Evolutionary conservation across 2,329 filamentous ascomycete genomes (phyloP).

Genomic region (Balansia obtecta): DNA sequence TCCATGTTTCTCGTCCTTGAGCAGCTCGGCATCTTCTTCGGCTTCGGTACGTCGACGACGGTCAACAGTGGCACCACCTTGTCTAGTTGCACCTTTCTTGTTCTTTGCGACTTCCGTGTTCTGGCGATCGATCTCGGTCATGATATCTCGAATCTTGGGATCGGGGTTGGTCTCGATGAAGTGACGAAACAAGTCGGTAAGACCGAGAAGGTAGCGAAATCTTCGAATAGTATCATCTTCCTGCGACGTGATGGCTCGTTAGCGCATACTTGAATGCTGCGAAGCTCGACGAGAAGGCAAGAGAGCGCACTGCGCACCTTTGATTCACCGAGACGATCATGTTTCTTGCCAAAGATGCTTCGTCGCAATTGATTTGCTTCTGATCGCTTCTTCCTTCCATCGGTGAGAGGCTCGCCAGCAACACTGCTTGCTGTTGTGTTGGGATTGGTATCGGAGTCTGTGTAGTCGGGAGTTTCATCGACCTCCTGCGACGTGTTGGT

Average conservation of each 20-base stretch:
- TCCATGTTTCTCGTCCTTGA: constrained; percentile 80
- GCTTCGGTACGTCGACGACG: constrained; percentile 84
- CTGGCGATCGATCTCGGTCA: constrained; percentile 87
- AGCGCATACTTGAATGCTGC: background rate
- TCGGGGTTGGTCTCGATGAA: constrained; percentile 98
- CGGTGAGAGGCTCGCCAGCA: constrained; percentile 56
- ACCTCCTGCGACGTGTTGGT: constrained; percentile 32
- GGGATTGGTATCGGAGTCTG: constrained; percentile 54
- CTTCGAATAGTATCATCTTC: constrained; percentile 91
- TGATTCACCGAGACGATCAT: constrained; percentile 79
- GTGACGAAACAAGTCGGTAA: constrained; percentile 95
- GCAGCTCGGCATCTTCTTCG: constrained; percentile 85
- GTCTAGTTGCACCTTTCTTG: constrained; percentile 64
- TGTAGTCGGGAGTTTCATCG: constrained; percentile 54
- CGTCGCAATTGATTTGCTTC: constrained; percentile 84
- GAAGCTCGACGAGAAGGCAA: background rate
- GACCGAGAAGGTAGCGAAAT: constrained; percentile 86
- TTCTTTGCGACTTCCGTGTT: constrained; percentile 61
- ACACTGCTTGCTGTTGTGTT: constrained; percentile 74
- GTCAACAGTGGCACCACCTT: constrained; percentile 71
- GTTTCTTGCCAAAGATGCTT: constrained; percentile 89
- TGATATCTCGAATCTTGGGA: constrained; percentile 85
- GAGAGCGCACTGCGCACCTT: constrained; percentile 47
- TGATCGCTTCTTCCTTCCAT: constrained; percentile 75
- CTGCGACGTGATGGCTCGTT: constrained; percentile 29